Base-by-base conservation (phyloP, 2,329 filamentous ascomycete species). In the Sarocladium brachiariae region DNA sequence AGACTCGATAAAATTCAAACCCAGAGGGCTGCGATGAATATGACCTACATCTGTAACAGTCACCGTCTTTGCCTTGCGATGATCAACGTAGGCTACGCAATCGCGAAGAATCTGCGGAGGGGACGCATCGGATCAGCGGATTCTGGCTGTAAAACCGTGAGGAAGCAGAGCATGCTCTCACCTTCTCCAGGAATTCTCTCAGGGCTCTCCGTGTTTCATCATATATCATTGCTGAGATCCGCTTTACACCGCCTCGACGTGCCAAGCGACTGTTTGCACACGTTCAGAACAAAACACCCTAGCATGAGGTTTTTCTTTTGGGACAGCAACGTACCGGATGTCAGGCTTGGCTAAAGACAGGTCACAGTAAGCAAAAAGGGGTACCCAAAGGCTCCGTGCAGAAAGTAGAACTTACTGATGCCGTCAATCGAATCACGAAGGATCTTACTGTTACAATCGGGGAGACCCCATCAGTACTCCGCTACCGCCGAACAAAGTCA, bases 191-290 rank as follows among this genome's bases (percentile, higher is more conserved):
- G 0, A 74, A 69, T 0, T 58, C 53, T 19, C 73, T 78, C 1
- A 91, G 49, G 0, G 72, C 78, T 0, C 3, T 16, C 0, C 87
- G 71, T 0, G 75, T 64, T 0, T 87, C 83, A 0, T 81, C 72
- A 58, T 91, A 91, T 2, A 90, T 83, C 0, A 41, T 56, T 0
- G 62, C 76, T 0, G 82, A 84, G 8, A 91, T 89, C 0, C 87
- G 73, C 62, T 90, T 90, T 0, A 92, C 83, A 0, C 87, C 87
- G 1, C 87, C 87, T 6, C 87, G 81, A 5, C 87, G 79, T 1
- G 87, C 87, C 0, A 92, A 67, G 35, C 87, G 83, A 56, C 86
- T 83, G 52, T 14, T 27, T 16, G 21, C 8, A 7, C 4, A 9
- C 9, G 4, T n/a, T 7, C 7, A 30, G 27, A 30, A 30, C 13